These are phyloP conservation scores for Lathyrus tuberosus DNA, from an alignment of 306 rosid species.

Conservation along the genomic window DNA sequence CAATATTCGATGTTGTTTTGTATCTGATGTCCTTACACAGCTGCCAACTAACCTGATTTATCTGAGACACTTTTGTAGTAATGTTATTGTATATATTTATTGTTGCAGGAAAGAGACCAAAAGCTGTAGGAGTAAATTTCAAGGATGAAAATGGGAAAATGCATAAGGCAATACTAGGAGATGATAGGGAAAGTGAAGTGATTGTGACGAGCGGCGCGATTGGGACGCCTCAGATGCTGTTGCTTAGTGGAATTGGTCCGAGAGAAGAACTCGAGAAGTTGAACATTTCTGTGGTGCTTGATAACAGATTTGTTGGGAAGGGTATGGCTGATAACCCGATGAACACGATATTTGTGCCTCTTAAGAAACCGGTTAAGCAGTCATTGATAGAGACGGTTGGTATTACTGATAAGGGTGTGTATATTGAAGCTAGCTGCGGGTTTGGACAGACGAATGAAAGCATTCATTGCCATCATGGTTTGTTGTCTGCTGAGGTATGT, in stretches of 20 bases:
- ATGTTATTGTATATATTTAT: too few species aligned
- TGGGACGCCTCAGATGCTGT: conserved; percentile 84
- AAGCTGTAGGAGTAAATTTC: conserved; percentile 79
- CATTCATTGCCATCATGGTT: conserved; percentile 91
- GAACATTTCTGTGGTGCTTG: conserved; percentile 66
- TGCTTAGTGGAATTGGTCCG: conserved; percentile 93
- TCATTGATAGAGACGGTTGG: conserved; percentile 88
- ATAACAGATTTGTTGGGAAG: conserved; percentile 74
- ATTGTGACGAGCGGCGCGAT: conserved; percentile 82
- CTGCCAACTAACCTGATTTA: too few species aligned
- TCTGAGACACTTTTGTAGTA: too few species aligned
- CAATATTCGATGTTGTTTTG: too few species aligned
- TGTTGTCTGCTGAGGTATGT: conserved; percentile 96
- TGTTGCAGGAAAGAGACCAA: conserved; percentile 63
- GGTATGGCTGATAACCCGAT: conserved; percentile 97
- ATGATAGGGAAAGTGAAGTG: conserved; percentile 60
- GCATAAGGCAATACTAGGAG: conserved; percentile 63
- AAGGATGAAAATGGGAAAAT: conserved; percentile 79
- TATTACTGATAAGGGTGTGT: conserved; percentile 81
- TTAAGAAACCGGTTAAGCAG: conserved; percentile 52
- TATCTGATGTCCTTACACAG: too few species aligned
- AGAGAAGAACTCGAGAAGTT: conserved; percentile 58
- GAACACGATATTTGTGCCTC: conserved; percentile 84
- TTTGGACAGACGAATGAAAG: conserved; percentile 77
- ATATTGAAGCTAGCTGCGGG: conserved; percentile 91